A percentile compares a stretch with the other conserved stretches of the same genome.
Conservation (phyloP, 768 basidiomycete genomes). For the Kwoniella europaea region DNA sequence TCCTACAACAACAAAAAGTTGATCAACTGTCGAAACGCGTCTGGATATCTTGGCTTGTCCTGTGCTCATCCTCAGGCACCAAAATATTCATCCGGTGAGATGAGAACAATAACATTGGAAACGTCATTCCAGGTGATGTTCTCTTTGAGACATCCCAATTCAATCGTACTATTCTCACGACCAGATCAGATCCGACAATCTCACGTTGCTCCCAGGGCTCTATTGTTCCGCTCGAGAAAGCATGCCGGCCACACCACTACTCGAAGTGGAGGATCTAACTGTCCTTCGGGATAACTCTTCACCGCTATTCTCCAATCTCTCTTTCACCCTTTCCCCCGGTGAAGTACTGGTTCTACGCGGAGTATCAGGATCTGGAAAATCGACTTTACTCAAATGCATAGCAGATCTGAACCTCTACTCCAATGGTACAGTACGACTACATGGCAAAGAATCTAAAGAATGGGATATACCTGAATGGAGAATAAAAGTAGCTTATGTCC, state of each 20-base stretch:
- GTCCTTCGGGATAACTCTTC: conserved; percentile 29
- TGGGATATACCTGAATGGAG: conserved; percentile 70
- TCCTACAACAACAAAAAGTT: too few species aligned
- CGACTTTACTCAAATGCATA: conserved; percentile 80
- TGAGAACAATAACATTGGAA: too few species aligned
- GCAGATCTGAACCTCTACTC: conserved; percentile 76
- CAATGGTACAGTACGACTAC: conserved; percentile 67
- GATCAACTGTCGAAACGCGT: too few species aligned
- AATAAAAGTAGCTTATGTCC: conserved; percentile 80
- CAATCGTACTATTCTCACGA: too few species aligned
- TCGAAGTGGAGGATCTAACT: conserved; percentile 36
- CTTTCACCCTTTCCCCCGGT: conserved; percentile 55
- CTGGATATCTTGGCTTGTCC: too few species aligned
- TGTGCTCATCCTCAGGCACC: too few species aligned
- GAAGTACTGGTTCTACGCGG: conserved; percentile 81
- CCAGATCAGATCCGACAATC: too few species aligned
- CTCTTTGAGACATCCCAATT: too few species aligned
- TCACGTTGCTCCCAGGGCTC: too few species aligned
- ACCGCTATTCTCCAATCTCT: conserved; percentile 30
- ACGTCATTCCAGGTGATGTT: too few species aligned
- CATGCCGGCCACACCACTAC: conserved; percentile 18
- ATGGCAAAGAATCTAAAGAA: conserved; percentile 66
- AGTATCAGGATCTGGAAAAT: conserved; percentile 71
- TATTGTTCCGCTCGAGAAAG: not conserved
- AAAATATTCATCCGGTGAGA: too few species aligned